phyloP scores from a whole-genome alignment of 2,329 filamentous ascomycete genomes.

The Domatiomyces globalis region DNA sequence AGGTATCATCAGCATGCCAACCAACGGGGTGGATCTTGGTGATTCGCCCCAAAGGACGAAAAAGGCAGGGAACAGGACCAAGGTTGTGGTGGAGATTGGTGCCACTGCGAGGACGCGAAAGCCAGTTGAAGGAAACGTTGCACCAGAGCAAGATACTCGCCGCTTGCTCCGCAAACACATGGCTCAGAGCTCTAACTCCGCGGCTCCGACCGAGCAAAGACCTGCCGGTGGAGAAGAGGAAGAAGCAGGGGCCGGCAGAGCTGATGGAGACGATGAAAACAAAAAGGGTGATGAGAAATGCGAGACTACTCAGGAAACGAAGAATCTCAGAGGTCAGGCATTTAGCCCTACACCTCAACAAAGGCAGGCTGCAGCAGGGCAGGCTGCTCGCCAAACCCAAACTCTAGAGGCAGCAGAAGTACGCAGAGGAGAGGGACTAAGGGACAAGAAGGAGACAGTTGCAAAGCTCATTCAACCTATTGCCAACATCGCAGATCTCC shows the following conservation, averaged over 20 bases:
- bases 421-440: neutral
- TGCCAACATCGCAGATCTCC: neutral
- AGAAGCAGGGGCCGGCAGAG: neutral
- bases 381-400: neutral
- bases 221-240: neutral
- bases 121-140: neutral
- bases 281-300: neutral
- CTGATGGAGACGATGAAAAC: neutral
- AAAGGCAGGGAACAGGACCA: neutral
- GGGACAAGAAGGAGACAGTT: neutral
- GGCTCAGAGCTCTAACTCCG: neutral
- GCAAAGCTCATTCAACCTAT: neutral
- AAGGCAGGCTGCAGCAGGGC: too few relatives aligned
- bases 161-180: neutral
- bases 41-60: slow-evolving; percentile 10
- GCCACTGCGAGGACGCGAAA: neutral
- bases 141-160: neutral
- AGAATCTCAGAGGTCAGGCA: too few relatives aligned
- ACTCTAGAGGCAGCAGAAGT: neutral
- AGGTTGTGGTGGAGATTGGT: neutral
- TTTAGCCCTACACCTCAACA: too few relatives aligned
- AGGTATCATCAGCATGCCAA: slow-evolving; percentile 2
- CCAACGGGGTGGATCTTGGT: slow-evolving; percentile 10
- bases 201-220: neutral
- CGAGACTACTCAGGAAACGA: too few relatives aligned